Evolutionary conservation across 306 rosid genomes (phyloP).

Genomic region (Bauhinia variegata): DNA sequence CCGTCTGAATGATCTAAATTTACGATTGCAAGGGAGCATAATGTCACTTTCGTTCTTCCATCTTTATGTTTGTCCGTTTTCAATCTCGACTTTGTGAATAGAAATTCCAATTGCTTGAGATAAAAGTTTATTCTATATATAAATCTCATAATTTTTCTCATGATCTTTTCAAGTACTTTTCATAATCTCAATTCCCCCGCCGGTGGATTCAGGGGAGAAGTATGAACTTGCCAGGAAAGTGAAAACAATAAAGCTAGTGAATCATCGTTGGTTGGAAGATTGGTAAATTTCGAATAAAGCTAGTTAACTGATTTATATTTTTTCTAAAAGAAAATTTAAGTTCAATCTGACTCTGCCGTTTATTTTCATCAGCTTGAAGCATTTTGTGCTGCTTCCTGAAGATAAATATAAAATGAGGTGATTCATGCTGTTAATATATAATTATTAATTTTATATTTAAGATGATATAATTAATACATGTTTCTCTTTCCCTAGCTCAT

Average conservation of each 20-base stretch:
- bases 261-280: slow-evolving; percentile 94
- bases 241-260: slow-evolving; percentile 73
- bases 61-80: not conserved
- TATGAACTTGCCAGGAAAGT: slow-evolving; percentile 81
- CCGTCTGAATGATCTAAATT: slow-evolving; percentile 34
- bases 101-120: slow-evolving; percentile 3
- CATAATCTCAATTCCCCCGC: too few species aligned
- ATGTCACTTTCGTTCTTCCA: not conserved
- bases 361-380: slow-evolving; percentile 65
- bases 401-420: slow-evolving; percentile 74
- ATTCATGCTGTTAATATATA: not conserved
- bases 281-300: slow-evolving; percentile 55
- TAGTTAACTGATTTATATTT: slow-evolving; percentile 22
- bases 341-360: slow-evolving; percentile 29
- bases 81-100: not conserved
- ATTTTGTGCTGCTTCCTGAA: slow-evolving; percentile 81
- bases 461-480: slow-evolving; percentile 11
- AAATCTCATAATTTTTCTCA: slow-evolving; percentile 5
- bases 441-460: not conserved
- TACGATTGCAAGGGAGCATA: not conserved
- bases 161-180: too few species aligned
- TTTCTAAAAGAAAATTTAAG: not conserved
- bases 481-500: slow-evolving; percentile 24
- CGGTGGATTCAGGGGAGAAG: slow-evolving; percentile 71
- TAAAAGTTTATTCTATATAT: slow-evolving; percentile 18